These are phyloP conservation scores for Camelina laxa DNA, from an alignment of 345 rosid species.

Conservation along the genomic window DNA sequence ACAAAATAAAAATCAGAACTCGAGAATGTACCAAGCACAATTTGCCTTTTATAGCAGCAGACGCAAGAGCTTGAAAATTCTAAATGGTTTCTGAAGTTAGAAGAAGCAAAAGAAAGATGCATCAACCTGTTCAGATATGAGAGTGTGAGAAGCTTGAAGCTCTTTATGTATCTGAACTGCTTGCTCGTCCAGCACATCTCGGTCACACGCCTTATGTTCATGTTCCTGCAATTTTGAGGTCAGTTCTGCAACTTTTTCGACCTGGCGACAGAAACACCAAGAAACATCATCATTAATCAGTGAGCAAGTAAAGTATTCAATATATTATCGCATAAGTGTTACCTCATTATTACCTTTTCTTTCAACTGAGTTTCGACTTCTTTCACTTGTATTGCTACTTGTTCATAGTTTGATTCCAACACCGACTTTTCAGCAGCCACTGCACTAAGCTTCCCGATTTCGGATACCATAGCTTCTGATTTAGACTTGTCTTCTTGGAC, in stretches of 20 bases:
- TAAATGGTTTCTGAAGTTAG: background rate
- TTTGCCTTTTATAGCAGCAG: background rate
- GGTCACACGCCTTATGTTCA: conserved; percentile 45
- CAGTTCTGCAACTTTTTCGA: conserved; percentile 51
- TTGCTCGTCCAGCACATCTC: conserved; percentile 45
- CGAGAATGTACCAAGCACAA: background rate
- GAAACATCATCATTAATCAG: background rate
- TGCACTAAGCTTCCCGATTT: conserved; percentile 58
- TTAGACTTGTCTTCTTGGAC: conserved; percentile 54
- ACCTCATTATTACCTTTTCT: conserved; percentile 51
- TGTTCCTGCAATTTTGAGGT: conserved; percentile 55
- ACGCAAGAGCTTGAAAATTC: background rate
- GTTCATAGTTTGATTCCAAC: conserved; percentile 56
- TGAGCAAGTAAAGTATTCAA: conserved; percentile 4
- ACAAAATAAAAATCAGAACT: conserved; percentile 2
- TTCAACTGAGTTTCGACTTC: conserved; percentile 50
- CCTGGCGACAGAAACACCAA: conserved; percentile 35
- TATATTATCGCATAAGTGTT: background rate
- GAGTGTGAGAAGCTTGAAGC: conserved; percentile 50
- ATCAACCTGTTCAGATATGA: conserved; percentile 56
- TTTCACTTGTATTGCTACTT: conserved; percentile 60
- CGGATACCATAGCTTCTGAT: conserved; percentile 50
- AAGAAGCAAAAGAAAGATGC: conserved; percentile 1
- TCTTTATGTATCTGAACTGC: conserved; percentile 50
- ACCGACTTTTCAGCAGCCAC: conserved; percentile 53